These are phyloP conservation scores for Tetracladium setigerum DNA, from an alignment of 495 filamentous ascomycete genomes.

Conservation along the genomic window DNA sequence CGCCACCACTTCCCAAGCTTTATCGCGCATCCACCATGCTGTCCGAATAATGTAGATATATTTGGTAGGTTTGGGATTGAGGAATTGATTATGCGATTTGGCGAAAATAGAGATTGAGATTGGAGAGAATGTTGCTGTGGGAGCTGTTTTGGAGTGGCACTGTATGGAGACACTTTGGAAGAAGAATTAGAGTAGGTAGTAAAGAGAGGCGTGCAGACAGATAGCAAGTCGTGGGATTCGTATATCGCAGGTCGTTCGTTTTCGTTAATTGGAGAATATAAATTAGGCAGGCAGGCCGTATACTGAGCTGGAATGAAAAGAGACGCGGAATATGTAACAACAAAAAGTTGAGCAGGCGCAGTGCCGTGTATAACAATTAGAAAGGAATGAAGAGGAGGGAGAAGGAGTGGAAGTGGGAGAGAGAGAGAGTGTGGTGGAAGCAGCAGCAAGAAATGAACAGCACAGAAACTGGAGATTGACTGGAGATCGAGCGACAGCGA, in stretches of 20 bases:
- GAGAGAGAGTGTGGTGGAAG: conserved; percentile 17
- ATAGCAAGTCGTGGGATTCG: no score
- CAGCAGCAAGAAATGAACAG: conserved; percentile 20
- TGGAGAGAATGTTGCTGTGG: no score
- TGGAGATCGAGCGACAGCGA: conserved; percentile 21
- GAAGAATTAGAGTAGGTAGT: not conserved
- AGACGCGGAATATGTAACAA: not conserved
- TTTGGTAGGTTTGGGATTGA: no score
- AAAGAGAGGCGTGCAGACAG: no score
- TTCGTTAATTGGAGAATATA: not conserved
- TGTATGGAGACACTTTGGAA: no score
- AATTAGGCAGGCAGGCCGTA: not conserved
- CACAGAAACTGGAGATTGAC: conserved; percentile 22
- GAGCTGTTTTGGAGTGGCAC: no score
- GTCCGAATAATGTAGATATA: no score
- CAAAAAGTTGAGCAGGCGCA: not conserved
- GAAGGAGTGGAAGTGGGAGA: conserved; percentile 22
- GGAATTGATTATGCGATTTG: no score
- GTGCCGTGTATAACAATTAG: conserved; percentile 1
- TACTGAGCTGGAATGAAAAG: not conserved
- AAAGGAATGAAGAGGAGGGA: conserved; percentile 22
- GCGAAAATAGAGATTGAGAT: no score
- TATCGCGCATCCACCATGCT: no score
- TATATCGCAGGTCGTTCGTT: conserved; percentile 4
- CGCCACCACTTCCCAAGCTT: no score